Conservation (phyloP, 2,329 filamentous ascomycete genomes). For the Talaromyces sp. region DNA sequence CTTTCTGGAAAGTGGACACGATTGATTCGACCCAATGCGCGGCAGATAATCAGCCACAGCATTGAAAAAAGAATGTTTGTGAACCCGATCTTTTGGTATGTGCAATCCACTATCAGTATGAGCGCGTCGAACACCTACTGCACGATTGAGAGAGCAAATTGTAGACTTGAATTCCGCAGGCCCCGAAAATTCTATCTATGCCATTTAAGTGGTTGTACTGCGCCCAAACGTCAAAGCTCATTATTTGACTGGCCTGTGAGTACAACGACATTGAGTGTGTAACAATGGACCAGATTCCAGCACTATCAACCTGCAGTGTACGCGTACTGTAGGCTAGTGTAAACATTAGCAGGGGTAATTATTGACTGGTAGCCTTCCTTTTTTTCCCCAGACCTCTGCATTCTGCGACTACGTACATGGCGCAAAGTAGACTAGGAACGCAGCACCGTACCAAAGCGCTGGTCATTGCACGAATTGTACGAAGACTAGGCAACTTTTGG, state of each 20-base stretch:
- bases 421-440: neutral
- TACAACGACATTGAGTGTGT: neutral
- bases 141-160: neutral
- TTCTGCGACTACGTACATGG: neutral
- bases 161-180: neutral
- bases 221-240: neutral
- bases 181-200: neutral
- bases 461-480: neutral
- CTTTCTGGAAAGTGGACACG: neutral
- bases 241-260: neutral
- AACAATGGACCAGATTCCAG: neutral
- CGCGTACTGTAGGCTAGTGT: neutral
- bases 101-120: neutral
- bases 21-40: neutral
- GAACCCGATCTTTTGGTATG: neutral
- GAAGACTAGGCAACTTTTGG: neutral
- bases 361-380: neutral
- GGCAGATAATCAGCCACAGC: neutral
- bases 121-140: neutral
- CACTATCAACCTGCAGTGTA: neutral
- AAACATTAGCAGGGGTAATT: neutral
- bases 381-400: neutral
- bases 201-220: neutral
- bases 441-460: neutral
- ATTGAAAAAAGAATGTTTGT: neutral